Evolutionary conservation across 2,329 filamentous ascomycete species (phyloP), one percentile per base, ranked within the genome.

Genomic region (Fusarium anguioides): DNA sequence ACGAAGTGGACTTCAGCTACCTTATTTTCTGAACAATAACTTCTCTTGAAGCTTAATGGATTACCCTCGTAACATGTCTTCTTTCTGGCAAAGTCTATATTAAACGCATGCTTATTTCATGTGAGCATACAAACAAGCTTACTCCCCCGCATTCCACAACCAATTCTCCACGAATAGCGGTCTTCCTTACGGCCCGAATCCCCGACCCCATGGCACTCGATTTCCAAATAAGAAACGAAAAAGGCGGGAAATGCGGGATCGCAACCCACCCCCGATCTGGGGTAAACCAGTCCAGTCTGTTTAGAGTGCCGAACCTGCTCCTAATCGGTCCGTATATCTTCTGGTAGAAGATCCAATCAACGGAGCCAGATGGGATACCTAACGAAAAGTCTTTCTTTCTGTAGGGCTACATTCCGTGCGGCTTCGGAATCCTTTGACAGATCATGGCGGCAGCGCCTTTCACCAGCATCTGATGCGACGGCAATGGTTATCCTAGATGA

Each of bases 81-180:
- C 33, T n/a, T 14, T n/a, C 14, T n/a, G 8, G 21, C 14, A n/a
- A n/a, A 27, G 20, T 51, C 33, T 21, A 29, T n/a, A n/a, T n/a
- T n/a, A 6, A 23, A 44, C 20, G 12, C 29, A 39, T 17, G 6
- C 12, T 35, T 23, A n/a, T 27, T n/a, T 15, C 20, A 6, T 29
- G 7, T 29, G 6, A n/a, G 10, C 12, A 9, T 27, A 21, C 23
- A 47, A 23, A 40, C 39, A 44, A 60, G 64, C 49, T 64, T 53
- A 49, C 48, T 67, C 51, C 66, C 66, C 66, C 65, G 63, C 66
- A 69, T 57, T 60, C 24, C 46, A 23, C 29, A 7, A 14, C 14
- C 39, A 52, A 57, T 68, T 54, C 54, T 68, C 66, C 66, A 68
- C 66, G 63, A 69, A 69, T 60, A 46, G 39, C 9, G 18, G n/a